phyloP scores from a whole-genome alignment of 2,329 filamentous ascomycete genomes.

The Sphaerulina musiva region DNA sequence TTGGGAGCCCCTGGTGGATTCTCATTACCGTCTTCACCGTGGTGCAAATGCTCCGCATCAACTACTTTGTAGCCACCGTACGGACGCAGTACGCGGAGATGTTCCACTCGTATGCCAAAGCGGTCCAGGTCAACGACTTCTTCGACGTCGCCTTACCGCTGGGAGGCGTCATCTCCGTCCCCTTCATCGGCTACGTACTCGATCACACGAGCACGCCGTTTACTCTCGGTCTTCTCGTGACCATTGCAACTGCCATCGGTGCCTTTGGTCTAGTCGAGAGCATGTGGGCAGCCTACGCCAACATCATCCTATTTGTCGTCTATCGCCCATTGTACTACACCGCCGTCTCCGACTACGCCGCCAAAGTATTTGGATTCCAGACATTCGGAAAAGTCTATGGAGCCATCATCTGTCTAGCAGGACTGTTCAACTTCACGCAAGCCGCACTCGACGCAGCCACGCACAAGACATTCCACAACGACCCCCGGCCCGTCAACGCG shows the following conservation, averaged over 20 bases:
- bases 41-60: constrained; percentile 58
- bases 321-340: constrained; percentile 90
- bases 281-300: constrained; percentile 65
- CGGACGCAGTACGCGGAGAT: constrained; percentile 74
- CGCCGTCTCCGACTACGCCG: constrained; percentile 77
- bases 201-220: constrained; percentile 68
- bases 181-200: constrained; percentile 74
- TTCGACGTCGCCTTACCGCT: constrained; percentile 82
- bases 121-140: constrained; percentile 68
- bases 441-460: constrained; percentile 72
- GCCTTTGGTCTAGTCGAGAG: constrained; percentile 67
- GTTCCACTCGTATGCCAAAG: constrained; percentile 55
- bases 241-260: constrained; percentile 66
- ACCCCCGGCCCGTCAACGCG: constrained; percentile 73
- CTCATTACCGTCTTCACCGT: constrained; percentile 74
- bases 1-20: constrained; percentile 74
- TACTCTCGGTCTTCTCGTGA: constrained; percentile 64
- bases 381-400: constrained; percentile 95
- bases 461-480: constrained; percentile 61
- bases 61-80: constrained; percentile 87
- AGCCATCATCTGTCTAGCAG: constrained; percentile 77
- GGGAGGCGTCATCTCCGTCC: constrained; percentile 76
- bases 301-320: constrained; percentile 71
- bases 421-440: constrained; percentile 77
- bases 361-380: constrained; percentile 86